These are phyloP conservation scores for Tilletia indica DNA, from an alignment of 1,284 basidiomycete genomes.

Conservation along the genomic window DNA sequence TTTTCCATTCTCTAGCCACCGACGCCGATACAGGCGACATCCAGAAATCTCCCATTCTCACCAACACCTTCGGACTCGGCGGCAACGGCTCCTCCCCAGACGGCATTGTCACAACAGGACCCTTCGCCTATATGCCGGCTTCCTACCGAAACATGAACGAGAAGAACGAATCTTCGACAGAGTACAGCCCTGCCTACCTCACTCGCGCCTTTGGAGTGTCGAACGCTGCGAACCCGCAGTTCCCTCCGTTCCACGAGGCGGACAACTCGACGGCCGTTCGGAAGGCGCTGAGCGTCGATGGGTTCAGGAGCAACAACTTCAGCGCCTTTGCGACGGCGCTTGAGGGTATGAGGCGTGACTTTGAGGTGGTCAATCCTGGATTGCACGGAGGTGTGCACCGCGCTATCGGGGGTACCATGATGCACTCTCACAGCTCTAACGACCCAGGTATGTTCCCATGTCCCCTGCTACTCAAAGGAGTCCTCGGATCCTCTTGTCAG, in stretches of 20 bases:
- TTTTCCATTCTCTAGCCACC: not conserved
- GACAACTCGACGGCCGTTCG: not conserved
- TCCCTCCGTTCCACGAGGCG: not conserved
- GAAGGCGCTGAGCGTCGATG: not conserved
- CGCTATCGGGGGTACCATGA: not conserved
- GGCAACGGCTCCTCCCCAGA: not conserved
- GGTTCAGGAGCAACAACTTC: not conserved
- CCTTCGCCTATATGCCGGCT: not conserved
- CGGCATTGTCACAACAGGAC: not conserved
- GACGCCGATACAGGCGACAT: conserved; percentile 4
- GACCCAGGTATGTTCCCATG: not conserved
- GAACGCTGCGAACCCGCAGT: not conserved
- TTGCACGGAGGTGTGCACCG: not conserved
- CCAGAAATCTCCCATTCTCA: not conserved
- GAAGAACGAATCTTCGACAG: not conserved
- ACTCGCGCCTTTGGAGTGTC: not conserved
- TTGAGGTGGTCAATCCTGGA: not conserved
- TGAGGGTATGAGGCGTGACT: not conserved
- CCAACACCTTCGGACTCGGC: not conserved
- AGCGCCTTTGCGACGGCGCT: not conserved
- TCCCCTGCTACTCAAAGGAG: too few relatives aligned
- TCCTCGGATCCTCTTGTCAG: too few relatives aligned
- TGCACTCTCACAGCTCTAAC: not conserved
- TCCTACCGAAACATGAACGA: not conserved
- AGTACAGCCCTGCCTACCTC: not conserved